Percentiles rank a stretch among this genome's conserved stretches.
Evolutionary conservation across 1,139 yeast genomes (phyloP).

Genomic region (Eremothecium coryli): DNA sequence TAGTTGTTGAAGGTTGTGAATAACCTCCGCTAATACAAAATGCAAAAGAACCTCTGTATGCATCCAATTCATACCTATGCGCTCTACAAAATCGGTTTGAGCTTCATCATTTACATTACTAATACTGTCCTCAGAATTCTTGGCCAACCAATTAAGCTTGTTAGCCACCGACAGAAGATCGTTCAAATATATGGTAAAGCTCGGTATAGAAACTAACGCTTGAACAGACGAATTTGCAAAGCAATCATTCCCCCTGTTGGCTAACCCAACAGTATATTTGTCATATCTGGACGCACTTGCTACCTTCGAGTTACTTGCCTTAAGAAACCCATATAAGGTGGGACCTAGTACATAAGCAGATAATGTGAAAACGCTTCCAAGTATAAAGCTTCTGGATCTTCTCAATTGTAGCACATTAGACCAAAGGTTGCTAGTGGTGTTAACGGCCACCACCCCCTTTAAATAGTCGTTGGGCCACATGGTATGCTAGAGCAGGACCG

Average conservation of each 20-base stretch:
- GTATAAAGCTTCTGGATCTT: neutral
- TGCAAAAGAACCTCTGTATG: constrained; percentile 40
- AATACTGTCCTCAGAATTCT: constrained; percentile 1
- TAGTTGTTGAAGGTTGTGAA: constrained; percentile 56
- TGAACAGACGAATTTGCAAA: constrained; percentile 89
- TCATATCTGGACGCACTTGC: constrained; percentile 54
- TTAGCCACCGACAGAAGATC: constrained; percentile 15
- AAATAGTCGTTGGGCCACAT: no score
- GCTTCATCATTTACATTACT: no score
- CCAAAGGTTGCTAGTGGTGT: no score
- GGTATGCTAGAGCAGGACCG: no score
- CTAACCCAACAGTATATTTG: constrained; percentile 69
- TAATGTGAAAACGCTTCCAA: constrained; percentile 23
- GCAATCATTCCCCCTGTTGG: constrained; percentile 79
- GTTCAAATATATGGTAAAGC: constrained; percentile 53
- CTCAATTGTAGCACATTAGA: no score
- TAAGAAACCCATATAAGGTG: no score
- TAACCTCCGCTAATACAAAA: constrained; percentile 44
- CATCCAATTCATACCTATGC: no score
- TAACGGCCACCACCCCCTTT: no score
- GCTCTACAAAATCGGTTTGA: no score
- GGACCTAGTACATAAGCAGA: constrained; percentile 7
- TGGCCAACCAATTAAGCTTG: constrained; percentile 8
- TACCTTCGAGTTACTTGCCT: neutral
- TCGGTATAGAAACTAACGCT: constrained; percentile 66